Evolutionary conservation across 225 moss, liverwort and hornwort species (phyloP).

Genomic region (Marchantia paleacea): DNA sequence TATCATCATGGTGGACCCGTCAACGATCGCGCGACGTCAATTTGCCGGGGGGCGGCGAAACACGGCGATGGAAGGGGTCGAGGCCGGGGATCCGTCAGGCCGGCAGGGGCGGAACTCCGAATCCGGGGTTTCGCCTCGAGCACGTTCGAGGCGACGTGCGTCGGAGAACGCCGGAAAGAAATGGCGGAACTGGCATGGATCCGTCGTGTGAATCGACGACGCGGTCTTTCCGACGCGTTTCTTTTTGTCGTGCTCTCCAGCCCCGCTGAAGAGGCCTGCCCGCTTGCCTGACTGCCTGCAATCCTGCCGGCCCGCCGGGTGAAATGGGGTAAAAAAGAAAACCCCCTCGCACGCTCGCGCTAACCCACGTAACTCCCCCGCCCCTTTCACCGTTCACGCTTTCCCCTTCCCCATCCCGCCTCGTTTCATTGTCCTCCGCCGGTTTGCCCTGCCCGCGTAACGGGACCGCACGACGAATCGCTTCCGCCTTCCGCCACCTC

Average conservation of each 20-base stretch:
- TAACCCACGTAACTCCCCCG: not conserved
- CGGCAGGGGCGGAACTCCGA: not conserved
- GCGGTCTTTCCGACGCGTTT: slow-evolving; percentile 17
- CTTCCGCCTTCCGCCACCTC: not conserved
- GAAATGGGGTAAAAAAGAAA: not conserved
- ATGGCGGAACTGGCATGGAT: not conserved
- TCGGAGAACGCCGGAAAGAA: not conserved
- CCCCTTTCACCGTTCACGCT: not conserved
- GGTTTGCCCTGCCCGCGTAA: not conserved
- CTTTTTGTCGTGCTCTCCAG: slow-evolving; percentile 9
- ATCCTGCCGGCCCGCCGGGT: slow-evolving; percentile 10
- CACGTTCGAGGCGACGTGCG: slow-evolving; percentile 12
- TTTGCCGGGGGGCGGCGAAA: not conserved
- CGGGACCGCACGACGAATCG: slow-evolving; percentile 5
- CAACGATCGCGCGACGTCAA: not conserved
- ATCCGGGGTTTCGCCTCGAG: slow-evolving; percentile 1
- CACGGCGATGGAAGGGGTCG: not conserved
- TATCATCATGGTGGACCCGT: slow-evolving; percentile 13
- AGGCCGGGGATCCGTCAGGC: not conserved
- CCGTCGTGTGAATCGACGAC: slow-evolving; percentile 1
- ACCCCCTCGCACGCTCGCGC: not conserved
- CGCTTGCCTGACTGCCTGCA: not conserved
- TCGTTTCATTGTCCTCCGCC: not conserved
- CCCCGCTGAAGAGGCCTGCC: too few species aligned
- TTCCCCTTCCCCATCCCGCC: not conserved